phyloP scores from a whole-genome alignment of 2,329 filamentous ascomycete species.

The Drechslerella dactyloides region DNA sequence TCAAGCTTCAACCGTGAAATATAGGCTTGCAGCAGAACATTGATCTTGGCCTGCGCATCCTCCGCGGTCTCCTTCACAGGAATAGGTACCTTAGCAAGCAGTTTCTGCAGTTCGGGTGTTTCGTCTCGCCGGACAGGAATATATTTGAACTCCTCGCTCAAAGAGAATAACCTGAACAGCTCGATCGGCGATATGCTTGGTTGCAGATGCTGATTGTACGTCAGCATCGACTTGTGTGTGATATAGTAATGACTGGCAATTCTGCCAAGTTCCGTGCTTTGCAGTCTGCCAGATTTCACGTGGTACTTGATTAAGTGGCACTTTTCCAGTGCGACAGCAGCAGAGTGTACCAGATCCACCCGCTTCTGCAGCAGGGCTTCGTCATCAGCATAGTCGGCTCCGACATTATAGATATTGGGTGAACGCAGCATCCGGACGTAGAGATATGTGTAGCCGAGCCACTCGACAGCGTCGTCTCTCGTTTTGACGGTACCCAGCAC shows the following conservation, averaged over 20 bases:
- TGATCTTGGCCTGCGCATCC: constrained; percentile 96
- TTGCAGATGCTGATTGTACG: constrained; percentile 93
- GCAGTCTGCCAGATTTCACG: constrained; percentile 84
- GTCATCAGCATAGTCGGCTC: constrained; percentile 92
- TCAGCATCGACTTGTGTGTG: constrained; percentile 92
- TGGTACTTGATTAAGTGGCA: constrained; percentile 93
- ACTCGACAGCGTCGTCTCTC: constrained; percentile 96
- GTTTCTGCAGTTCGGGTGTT: constrained; percentile 91
- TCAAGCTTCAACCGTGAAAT: constrained; percentile 94
- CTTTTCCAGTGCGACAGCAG: constrained; percentile 83
- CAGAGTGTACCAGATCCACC: constrained; percentile 95
- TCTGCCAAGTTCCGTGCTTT: constrained; percentile 89
- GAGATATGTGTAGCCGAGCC: constrained; percentile 97
- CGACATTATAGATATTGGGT: constrained; percentile 92
- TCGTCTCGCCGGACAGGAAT: constrained; percentile 97
- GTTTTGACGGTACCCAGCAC: constrained; percentile 91
- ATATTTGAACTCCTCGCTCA: constrained; percentile 98
- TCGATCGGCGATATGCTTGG: constrained; percentile 92
- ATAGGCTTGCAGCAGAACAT: constrained; percentile 93
- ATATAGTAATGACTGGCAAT: constrained; percentile 99
- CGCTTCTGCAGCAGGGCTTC: constrained; percentile 91
- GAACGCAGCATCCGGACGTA: constrained; percentile 98
- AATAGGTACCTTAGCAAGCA: constrained; percentile 87
- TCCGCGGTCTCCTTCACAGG: constrained; percentile 98
- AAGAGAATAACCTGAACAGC: constrained; percentile 91